phyloP scores from a whole-genome alignment of 768 basidiomycete species.

The Pisolithus tinctorius region DNA sequence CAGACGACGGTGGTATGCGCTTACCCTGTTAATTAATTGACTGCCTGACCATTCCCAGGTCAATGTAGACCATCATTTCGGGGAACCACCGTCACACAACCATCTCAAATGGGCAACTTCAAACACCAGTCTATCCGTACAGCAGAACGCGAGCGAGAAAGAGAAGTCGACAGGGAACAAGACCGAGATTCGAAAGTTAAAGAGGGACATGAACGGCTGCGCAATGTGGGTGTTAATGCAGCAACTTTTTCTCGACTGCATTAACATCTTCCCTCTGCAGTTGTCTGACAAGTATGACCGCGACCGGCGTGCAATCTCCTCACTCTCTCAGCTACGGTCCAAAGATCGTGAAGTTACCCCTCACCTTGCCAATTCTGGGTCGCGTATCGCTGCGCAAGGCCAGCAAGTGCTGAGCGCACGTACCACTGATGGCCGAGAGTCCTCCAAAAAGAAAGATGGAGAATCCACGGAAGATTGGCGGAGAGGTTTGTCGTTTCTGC shows the following conservation, averaged over 20 bases:
- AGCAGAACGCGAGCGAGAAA: slow-evolving; percentile 50
- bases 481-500: slow-evolving; percentile 48
- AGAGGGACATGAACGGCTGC: slow-evolving; percentile 72
- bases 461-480: slow-evolving; percentile 83
- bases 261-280: slow-evolving; percentile 29
- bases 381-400: slow-evolving; percentile 33
- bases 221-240: slow-evolving; percentile 43
- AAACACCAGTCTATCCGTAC: slow-evolving; percentile 79
- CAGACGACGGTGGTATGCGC: slow-evolving; percentile 62
- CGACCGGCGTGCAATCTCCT: slow-evolving; percentile 55
- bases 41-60: slow-evolving; percentile 28
- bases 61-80: slow-evolving; percentile 63
- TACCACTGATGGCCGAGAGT: slow-evolving; percentile 52
- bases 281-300: slow-evolving; percentile 86
- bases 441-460: slow-evolving; percentile 58
- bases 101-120: slow-evolving; percentile 91
- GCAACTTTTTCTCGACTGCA: not conserved
- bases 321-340: slow-evolving; percentile 43
- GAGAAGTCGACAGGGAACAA: slow-evolving; percentile 40
- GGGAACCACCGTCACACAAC: slow-evolving; percentile 57
- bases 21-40: slow-evolving; percentile 1
- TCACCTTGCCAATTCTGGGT: slow-evolving; percentile 43
- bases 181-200: slow-evolving; percentile 59
- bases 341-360: slow-evolving; percentile 67
- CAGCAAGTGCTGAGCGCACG: slow-evolving; percentile 36